Evolutionary conservation across 257 asterid species (phyloP), one percentile per base, ranked within the genome.

Genomic region (Mentha longifolia): DNA sequence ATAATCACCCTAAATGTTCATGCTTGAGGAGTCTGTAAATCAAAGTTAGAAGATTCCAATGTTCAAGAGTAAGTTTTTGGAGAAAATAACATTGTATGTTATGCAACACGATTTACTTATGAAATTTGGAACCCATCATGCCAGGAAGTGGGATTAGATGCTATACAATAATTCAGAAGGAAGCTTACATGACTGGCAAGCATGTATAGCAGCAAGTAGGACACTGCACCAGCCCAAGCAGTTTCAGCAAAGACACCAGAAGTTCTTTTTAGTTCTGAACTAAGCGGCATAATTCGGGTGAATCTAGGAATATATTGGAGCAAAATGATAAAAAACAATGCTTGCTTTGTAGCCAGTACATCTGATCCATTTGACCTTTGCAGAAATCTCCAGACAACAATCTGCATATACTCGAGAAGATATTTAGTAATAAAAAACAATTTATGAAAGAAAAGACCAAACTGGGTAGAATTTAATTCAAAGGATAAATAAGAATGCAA

Each of bases 151-250:
- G 33, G 59, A 67, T 50, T 46, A 65, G 60, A 76, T 25, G 30
- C 57, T 46, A 57, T 28, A n/a, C n/a, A n/a, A n/a, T n/a, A n/a
- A n/a, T n/a, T n/a, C n/a, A n/a, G n/a, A n/a, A 41, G 76, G 50
- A 72, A 47, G 71, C 95, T 85, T 87, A 95, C 99, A 82, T 95
- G 99, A 86, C 99, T 95, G 74, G 99, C 99, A 35, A 95, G 99
- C 99, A 95, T 95, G 90, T 90, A 95, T 61, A 95, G 79, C 61
- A 95, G 80, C 88, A 95, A 80, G 78, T 95, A 95, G 73, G 88
- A 85, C 50, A 86, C 99, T 35, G 99, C 99, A 79, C 99, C 99
- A 80, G 96, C 99, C 98, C 98, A 95, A 16, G 99, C 99, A 68
- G 98, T 89, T 85, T 95, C 98, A 76, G 98, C 99, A 78, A 95